Base-by-base conservation (phyloP, 176 grass and related monocot genomes). In the Paspalum vaginatum region DNA sequence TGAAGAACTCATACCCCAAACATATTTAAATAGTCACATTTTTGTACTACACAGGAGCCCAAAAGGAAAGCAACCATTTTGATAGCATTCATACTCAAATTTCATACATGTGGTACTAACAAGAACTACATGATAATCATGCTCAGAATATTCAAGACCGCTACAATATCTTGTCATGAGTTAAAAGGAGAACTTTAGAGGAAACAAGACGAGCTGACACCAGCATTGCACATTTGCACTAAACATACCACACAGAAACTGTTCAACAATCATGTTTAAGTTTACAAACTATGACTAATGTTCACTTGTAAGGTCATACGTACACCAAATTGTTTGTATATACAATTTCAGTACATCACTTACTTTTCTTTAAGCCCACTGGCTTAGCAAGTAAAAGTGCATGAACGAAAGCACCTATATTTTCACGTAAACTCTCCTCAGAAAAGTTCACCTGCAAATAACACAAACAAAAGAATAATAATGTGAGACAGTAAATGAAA, bases 361-460 rank as follows among this genome's bases (percentile, higher is more conserved):
- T 90, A 97, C 92, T 99, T 87, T 95, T 99, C 91, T 99, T 99
- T 45, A 95, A 74, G 38, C 92, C 96, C 58, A 91, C 90, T 8
- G 92, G 92, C 78, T 99, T 99, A 74, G 96, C 92, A 89, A 95
- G 81, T 84, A 99, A 93, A 77, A 99, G 90, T 13, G 90, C 90
- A 88, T 99, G 76, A 40, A 99, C 92, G 61, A 99, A 99, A 51
- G 96, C 96, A 81, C 96, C 96, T 42, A 95, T 95, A 82, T 99
- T 99, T 89, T 95, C 92, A 87, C 84, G 84, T 65, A 99, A 87
- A 82, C 61, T 84, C 75, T 95, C 96, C 76, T 93, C 92, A 20
- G 92, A 87, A 78, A 99, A 99, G 78, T 93, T 99, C 13, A 99
- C 82, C 96, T 99, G 65, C 24, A 70, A 89, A 83, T 42, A 73